Percentiles rank a stretch among this genome's conserved stretches.
Evolutionary conservation across 805 yeast genomes (phyloP).

Genomic region (Wickerhamiella allomyrinae): DNA sequence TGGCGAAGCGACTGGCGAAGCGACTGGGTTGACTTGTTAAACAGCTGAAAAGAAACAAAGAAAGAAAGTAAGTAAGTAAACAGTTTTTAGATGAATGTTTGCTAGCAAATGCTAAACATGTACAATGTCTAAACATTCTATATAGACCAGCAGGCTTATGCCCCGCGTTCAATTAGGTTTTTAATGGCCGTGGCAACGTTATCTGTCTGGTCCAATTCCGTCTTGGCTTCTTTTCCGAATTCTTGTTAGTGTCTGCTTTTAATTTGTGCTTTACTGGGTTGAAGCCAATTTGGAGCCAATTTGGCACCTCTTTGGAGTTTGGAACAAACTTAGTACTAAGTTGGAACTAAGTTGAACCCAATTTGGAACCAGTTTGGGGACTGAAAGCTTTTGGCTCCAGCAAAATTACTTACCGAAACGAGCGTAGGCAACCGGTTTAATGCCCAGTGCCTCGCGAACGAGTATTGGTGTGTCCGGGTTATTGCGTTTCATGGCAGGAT

Average conservation of each 20-base stretch:
- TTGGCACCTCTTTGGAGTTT: too few species aligned
- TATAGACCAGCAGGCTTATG: not conserved
- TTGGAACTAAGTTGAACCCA: not conserved
- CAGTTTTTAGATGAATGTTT: too few species aligned
- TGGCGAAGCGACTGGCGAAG: too few species aligned
- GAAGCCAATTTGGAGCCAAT: too few species aligned
- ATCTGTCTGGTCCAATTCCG: constrained; percentile 31
- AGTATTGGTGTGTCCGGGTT: constrained; percentile 60
- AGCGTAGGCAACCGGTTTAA: constrained; percentile 59
- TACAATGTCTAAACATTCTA: not conserved
- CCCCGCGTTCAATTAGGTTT: constrained; percentile 23
- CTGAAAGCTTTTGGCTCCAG: not conserved
- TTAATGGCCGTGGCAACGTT: constrained; percentile 30
- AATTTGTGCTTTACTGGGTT: too few species aligned
- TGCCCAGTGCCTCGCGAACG: constrained; percentile 63
- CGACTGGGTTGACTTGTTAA: too few species aligned
- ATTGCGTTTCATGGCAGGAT: constrained; percentile 47
- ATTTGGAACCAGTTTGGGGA: not conserved
- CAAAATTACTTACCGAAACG: constrained; percentile 36
- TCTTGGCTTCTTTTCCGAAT: constrained; percentile 34
- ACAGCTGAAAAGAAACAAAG: too few species aligned
- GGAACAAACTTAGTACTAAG: constrained; percentile 5
- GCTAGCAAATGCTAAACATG: too few species aligned
- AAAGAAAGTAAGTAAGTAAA: too few species aligned
- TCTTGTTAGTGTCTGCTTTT: constrained; percentile 13